Conservation (phyloP, 1,139 yeast species). For the Debaryomyces subglobosus region DNA sequence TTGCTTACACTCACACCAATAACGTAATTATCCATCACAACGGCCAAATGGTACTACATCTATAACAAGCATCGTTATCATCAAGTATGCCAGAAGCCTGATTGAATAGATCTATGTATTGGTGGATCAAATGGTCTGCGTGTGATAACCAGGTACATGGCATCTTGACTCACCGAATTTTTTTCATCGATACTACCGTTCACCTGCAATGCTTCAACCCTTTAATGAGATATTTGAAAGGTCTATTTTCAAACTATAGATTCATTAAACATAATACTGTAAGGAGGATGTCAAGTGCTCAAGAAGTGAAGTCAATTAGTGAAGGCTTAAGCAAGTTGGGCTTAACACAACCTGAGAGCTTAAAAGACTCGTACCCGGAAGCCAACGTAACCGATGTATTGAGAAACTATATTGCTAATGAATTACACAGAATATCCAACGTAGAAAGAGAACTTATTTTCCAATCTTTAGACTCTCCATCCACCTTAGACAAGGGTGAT, state of each 20-base stretch:
- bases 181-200: background rate
- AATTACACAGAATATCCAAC: conserved; percentile 71
- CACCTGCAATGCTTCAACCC: background rate
- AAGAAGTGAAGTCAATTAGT: conserved; percentile 33
- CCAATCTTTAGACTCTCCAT: conserved; percentile 88
- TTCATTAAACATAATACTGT: conserved; percentile 1
- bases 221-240: conserved; percentile 18
- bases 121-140: background rate
- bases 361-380: conserved; percentile 60
- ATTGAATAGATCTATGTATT: background rate
- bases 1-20: no score
- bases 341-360: conserved; percentile 30
- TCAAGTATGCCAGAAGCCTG: background rate
- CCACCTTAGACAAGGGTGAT: conserved; percentile 89
- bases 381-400: conserved; percentile 77
- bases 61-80: background rate
- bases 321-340: conserved; percentile 42
- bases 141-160: background rate
- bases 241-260: conserved; percentile 16
- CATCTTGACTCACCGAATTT: conserved; percentile 7
- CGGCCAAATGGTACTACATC: no score
- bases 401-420: conserved; percentile 86
- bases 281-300: conserved; percentile 12
- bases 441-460: conserved; percentile 72
- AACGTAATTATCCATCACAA: no score